Percentiles rank a stretch among this genome's conserved stretches.
Conservation (phyloP, 2,329 filamentous ascomycete genomes). For the Aureobasidium sp. region DNA sequence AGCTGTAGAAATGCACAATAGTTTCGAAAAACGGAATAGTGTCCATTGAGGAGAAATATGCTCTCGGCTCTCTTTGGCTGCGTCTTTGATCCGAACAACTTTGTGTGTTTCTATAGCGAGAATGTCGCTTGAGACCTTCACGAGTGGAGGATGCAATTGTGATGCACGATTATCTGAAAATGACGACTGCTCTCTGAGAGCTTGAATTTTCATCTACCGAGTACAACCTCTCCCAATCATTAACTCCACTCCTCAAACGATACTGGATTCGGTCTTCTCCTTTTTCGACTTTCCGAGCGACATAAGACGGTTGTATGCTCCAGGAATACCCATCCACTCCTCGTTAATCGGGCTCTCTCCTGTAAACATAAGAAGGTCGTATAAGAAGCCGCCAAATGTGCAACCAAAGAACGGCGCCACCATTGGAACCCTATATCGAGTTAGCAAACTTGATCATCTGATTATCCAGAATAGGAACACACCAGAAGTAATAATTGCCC, state of each 20-base stretch:
- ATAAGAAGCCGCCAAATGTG: constrained; percentile 52
- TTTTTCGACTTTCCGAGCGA: constrained; percentile 1
- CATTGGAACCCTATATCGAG: constrained; percentile 47
- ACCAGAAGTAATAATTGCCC: constrained; percentile 62
- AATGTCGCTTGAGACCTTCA: too few relatives aligned
- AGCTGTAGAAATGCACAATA: too few relatives aligned
- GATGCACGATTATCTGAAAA: background rate
- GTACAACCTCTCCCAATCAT: background rate
- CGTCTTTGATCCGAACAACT: too few relatives aligned
- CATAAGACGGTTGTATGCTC: constrained; percentile 12
- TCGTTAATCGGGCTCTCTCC: constrained; percentile 63
- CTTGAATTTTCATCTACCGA: background rate
- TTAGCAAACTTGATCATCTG: too few relatives aligned
- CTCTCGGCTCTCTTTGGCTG: too few relatives aligned
- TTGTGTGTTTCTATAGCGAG: too few relatives aligned
- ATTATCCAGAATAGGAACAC: too few relatives aligned
- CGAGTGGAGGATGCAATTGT: background rate
- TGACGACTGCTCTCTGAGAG: background rate
- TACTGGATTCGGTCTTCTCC: background rate
- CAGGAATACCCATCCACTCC: constrained; percentile 47
- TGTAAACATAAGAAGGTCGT: constrained; percentile 60
- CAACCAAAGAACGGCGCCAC: constrained; percentile 60
- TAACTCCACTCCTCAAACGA: background rate
- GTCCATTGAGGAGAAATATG: too few relatives aligned
- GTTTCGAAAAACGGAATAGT: too few relatives aligned